Evolutionary conservation across 2,329 filamentous ascomycete genomes (phyloP), one percentile per base, ranked within the genome.

Genomic region (Trematosphaeria pertusa): DNA sequence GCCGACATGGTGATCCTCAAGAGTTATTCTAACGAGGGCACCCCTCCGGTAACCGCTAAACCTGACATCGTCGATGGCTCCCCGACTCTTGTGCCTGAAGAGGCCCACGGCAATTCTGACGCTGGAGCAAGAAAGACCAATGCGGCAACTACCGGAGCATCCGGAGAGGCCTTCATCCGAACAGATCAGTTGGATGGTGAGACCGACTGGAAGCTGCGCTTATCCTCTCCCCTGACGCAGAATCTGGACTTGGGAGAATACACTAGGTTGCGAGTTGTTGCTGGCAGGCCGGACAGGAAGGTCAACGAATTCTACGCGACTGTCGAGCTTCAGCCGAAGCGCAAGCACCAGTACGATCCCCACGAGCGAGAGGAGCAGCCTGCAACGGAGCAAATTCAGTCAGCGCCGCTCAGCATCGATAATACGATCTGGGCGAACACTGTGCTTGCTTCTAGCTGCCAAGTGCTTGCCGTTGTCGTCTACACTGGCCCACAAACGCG

Each of bases 361-460:
- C 70, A 69, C 44, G 61, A 67, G 15, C 65, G 71, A 34, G 50
- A 56, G 15, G 50, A 56, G 15, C 42, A 54, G 3, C 19, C 56
- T 11, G 41, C 47, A 8, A 14, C 54, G 1, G 44, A 48, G 28
- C 48, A 65, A 26, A 40, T 47, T 3, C 82, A 82, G 47, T 89
- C 87, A 4, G 83, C 87, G 2, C 86, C 92, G 1, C 78, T 99
- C 28, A 90, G 85, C 1, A 97, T 99, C 53, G 94, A 99, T 73
- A 97, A 99, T 66, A 97, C 94, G 6, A 94, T 95, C 8, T 99
- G 95, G 94, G 93, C 93, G 14, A 99, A 97, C 67, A 99, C 94
- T 0, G 89, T 99, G 18, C 88, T 99, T 50, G 94, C 94, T 1
- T 97, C 93, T 1, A 94, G 92, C 68, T 93, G 89, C 1, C 89